Evolutionary conservation across 352 stramenopile species (phyloP).

Genomic region (Phytophthora colocasiae): DNA sequence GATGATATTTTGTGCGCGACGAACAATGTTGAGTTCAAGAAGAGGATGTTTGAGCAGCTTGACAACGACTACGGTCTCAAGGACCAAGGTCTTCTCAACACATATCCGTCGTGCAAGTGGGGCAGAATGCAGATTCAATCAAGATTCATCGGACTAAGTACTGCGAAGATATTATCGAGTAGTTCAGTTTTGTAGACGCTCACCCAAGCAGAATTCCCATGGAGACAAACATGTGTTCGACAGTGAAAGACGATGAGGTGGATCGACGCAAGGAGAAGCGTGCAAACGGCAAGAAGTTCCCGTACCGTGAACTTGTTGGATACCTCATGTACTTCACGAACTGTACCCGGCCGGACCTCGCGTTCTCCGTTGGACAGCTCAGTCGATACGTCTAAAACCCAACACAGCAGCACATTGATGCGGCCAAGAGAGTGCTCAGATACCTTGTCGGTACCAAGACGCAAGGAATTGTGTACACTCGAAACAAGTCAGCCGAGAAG

Average conservation of each 20-base stretch:
- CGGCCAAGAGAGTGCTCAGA: too few species aligned
- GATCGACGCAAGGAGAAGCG: background rate
- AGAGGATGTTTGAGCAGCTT: too few species aligned
- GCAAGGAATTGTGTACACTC: too few species aligned
- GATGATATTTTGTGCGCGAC: too few species aligned
- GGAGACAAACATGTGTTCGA: background rate
- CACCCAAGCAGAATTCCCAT: background rate
- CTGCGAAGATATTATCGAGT: background rate
- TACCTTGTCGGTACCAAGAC: too few species aligned
- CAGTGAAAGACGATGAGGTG: background rate
- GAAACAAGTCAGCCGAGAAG: too few species aligned
- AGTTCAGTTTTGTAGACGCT: background rate
- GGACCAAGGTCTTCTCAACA: background rate
- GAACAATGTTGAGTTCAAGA: too few species aligned
- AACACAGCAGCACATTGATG: slow-evolving; percentile 12
- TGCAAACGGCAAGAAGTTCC: too few species aligned
- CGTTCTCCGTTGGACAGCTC: slow-evolving; percentile 7
- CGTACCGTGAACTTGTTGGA: too few species aligned
- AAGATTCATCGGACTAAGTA: background rate
- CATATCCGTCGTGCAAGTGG: background rate
- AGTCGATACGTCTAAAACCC: slow-evolving; percentile 7
- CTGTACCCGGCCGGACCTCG: too few species aligned
- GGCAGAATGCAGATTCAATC: background rate
- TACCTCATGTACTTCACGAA: too few species aligned
- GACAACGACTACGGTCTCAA: too few species aligned